Percentiles rank a stretch among this genome's conserved stretches.
Conservation (phyloP, 345 rosid genomes). For the Ceriops decandra region DNA sequence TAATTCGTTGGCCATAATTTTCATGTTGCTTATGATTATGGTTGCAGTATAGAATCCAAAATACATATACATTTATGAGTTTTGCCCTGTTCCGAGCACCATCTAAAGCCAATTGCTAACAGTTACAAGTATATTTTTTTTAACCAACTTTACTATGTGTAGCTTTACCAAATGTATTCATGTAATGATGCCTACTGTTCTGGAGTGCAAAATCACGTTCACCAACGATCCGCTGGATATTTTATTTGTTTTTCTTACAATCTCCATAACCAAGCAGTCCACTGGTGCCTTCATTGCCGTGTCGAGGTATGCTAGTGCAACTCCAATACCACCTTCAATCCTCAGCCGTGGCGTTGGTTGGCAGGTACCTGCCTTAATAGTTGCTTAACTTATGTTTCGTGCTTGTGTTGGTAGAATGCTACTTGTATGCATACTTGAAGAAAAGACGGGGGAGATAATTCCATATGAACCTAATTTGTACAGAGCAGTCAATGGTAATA, state of each 20-base stretch:
- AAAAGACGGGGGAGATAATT: background rate
- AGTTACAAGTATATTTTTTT: too few relatives aligned
- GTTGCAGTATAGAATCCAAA: background rate
- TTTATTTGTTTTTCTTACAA: background rate
- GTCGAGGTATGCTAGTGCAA: constrained; percentile 89
- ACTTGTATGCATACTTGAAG: background rate
- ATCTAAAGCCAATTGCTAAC: too few relatives aligned
- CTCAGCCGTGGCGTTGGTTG: constrained; percentile 97
- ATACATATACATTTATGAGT: background rate
- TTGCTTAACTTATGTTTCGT: background rate
- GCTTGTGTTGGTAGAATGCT: background rate
- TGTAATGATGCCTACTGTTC: too few relatives aligned
- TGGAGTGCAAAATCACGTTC: background rate
- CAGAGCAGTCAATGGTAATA: background rate
- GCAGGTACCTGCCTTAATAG: constrained; percentile 58
- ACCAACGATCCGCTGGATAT: background rate
- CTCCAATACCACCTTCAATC: constrained; percentile 88
- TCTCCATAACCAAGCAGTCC: constrained; percentile 48
- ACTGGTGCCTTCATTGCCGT: constrained; percentile 84
- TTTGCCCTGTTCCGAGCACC: too few relatives aligned
- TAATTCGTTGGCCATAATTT: background rate
- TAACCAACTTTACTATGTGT: too few relatives aligned
- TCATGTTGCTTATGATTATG: background rate
- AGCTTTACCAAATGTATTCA: too few relatives aligned
- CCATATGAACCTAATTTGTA: background rate